phyloP scores from a whole-genome alignment of 1,284 basidiomycete genomes.

The Coniferiporia sulphurascens region DNA sequence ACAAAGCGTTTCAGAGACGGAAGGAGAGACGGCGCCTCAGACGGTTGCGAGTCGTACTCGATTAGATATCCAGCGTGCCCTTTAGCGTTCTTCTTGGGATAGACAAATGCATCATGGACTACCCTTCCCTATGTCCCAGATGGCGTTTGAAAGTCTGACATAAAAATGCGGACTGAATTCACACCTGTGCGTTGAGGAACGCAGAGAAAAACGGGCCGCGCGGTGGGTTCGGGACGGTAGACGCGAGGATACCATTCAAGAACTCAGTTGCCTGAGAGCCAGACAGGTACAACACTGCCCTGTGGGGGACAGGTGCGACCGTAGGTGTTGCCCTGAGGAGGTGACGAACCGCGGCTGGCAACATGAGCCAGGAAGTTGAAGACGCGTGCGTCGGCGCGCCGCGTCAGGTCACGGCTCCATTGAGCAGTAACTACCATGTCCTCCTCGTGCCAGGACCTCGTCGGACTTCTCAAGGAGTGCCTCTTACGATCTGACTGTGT shows the following conservation, averaged over 20 bases:
- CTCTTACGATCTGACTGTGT: conserved; percentile 81
- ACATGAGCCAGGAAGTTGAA: conserved; percentile 23
- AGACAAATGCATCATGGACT: conserved; percentile 84
- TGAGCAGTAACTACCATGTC: conserved; percentile 46
- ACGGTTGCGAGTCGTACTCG: conserved; percentile 64
- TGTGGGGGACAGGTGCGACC: conserved; percentile 55
- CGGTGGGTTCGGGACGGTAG: conserved; percentile 46
- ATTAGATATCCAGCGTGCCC: conserved; percentile 59
- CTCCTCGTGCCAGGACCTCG: conserved; percentile 70
- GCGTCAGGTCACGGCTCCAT: too few relatives aligned
- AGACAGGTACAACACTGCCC: conserved; percentile 68
- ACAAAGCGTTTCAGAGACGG: conserved; percentile 79
- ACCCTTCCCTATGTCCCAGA: conserved; percentile 69
- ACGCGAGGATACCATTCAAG: conserved; percentile 82
- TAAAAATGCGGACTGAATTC: conserved; percentile 10
- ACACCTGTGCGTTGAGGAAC: conserved; percentile 84
- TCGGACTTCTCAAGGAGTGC: conserved; percentile 74
- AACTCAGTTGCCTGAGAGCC: conserved; percentile 85
- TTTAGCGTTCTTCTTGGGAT: conserved; percentile 49
- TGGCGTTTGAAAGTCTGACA: conserved; percentile 9
- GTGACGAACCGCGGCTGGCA: conserved; percentile 37
- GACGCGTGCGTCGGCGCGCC: neutral
- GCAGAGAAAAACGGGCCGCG: conserved; percentile 68
- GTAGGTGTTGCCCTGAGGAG: conserved; percentile 50
- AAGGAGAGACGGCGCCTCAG: conserved; percentile 55